These are phyloP conservation scores for Filosporella fistucella DNA, from an alignment of 495 filamentous ascomycete genomes.

Conservation along the genomic window DNA sequence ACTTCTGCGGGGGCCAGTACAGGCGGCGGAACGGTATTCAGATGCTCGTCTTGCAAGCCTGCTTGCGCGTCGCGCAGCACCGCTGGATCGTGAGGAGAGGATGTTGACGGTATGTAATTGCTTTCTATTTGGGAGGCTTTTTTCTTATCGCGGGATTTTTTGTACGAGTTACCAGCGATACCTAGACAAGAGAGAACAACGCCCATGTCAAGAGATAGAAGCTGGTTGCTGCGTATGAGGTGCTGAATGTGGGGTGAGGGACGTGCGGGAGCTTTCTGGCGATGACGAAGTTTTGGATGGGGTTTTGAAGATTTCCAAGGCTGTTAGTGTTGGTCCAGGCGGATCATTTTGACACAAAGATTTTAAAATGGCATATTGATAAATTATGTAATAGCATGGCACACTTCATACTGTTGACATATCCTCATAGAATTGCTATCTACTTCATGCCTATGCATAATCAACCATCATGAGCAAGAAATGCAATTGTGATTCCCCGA, in stretches of 20 bases:
- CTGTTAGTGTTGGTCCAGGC: background rate
- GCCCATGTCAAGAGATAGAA: conserved; percentile 15
- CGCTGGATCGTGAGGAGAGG: too few relatives aligned
- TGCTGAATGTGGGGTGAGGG: conserved; percentile 3
- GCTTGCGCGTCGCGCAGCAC: conserved; percentile 1
- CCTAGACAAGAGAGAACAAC: conserved; percentile 13
- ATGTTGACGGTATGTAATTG: conserved; percentile 15
- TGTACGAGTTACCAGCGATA: background rate
- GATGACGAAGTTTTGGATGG: background rate
- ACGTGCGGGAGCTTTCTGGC: conserved; percentile 4
- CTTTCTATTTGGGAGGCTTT: background rate
- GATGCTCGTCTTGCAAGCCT: conserved; percentile 15
- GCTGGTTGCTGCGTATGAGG: background rate
- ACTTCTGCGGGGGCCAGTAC: background rate
- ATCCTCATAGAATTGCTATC: conserved; percentile 21
- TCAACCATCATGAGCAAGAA: conserved; percentile 32
- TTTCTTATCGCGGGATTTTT: conserved; percentile 12
- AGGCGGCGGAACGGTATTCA: conserved; percentile 6
- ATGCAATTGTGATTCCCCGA: conserved; percentile 32
- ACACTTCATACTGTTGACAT: conserved; percentile 23
- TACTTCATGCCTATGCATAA: conserved; percentile 18
- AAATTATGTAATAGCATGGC: background rate
- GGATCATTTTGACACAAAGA: background rate
- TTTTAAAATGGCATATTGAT: background rate
- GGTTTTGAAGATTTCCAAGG: conserved; percentile 1